These are phyloP conservation scores for Pseudogymnoascus sp. DNA, from an alignment of 2,329 filamentous ascomycete species.

Conservation along the genomic window DNA sequence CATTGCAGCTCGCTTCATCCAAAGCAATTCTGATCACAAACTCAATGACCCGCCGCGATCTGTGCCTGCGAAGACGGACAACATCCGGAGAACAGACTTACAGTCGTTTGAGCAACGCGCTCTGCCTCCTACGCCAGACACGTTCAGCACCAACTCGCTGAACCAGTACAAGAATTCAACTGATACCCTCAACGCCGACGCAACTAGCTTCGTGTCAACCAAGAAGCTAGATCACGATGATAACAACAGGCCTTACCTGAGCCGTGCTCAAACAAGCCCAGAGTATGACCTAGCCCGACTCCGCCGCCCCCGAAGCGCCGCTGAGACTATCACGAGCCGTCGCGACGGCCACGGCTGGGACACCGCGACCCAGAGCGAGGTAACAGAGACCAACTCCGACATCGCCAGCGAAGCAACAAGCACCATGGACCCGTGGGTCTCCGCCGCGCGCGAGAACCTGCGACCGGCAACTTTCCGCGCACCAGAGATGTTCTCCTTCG, in stretches of 20 bases:
- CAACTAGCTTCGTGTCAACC: neutral
- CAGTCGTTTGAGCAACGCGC: conserved; percentile 27
- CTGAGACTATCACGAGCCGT: conserved; percentile 27
- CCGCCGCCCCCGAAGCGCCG: conserved; percentile 25
- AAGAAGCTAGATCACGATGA: neutral
- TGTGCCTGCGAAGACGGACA: conserved; percentile 20
- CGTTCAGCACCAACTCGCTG: conserved; percentile 27
- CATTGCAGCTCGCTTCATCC: neutral
- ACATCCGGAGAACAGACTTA: neutral
- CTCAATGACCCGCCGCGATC: conserved; percentile 9
- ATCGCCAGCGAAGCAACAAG: conserved; percentile 13
- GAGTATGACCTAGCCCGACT: neutral
- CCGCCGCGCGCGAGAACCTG: conserved; percentile 9
- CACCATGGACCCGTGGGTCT: conserved; percentile 16
- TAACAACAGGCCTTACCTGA: neutral
- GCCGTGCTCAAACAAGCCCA: neutral
- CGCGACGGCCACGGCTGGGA: conserved; percentile 30
- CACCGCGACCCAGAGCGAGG: conserved; percentile 24
- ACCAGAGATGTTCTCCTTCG: conserved; percentile 13
- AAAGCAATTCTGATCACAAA: neutral
- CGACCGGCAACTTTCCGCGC: conserved; percentile 14
- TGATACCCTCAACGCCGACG: conserved; percentile 33
- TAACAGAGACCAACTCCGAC: conserved; percentile 22
- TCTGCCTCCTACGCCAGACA: conserved; percentile 32
- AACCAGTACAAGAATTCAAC: conserved; percentile 42